phyloP scores from a whole-genome alignment of 2,329 filamentous ascomycete species.

The Pestalotiopsis sp. region DNA sequence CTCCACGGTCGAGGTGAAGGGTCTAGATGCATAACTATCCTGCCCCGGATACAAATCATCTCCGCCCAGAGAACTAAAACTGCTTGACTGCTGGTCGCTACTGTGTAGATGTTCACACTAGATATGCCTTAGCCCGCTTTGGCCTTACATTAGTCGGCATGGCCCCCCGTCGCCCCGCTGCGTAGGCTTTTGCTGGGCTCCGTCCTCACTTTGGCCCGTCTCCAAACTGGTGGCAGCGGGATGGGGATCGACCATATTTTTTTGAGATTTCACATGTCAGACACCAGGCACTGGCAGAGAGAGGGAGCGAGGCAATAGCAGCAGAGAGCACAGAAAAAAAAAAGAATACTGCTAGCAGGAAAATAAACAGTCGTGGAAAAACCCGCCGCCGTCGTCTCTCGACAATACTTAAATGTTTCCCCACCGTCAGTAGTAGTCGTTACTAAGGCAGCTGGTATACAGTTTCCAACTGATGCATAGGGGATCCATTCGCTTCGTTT shows the following conservation, averaged over 20 bases:
- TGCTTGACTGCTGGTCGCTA: not conserved
- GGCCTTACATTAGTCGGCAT: not conserved
- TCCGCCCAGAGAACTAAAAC: not conserved
- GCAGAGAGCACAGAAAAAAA: not conserved
- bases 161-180: not conserved
- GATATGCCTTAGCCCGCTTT: not conserved
- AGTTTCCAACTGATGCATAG: not conserved
- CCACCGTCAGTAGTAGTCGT: not conserved
- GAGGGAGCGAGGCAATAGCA: not conserved
- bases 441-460: not conserved
- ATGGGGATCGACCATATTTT: not conserved
- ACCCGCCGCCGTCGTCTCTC: not conserved
- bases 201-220: not conserved
- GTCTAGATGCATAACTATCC: not conserved
- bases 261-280: not conserved
- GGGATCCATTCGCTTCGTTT: not conserved
- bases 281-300: not conserved
- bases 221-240: not conserved
- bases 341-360: not conserved
- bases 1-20: not conserved
- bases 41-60: not conserved
- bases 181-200: not conserved
- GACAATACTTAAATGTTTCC: not conserved
- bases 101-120: not conserved
- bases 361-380: not conserved